These are phyloP conservation scores for Punctularia strigosozonata DNA, from an alignment of 768 basidiomycete species.

Conservation along the genomic window DNA sequence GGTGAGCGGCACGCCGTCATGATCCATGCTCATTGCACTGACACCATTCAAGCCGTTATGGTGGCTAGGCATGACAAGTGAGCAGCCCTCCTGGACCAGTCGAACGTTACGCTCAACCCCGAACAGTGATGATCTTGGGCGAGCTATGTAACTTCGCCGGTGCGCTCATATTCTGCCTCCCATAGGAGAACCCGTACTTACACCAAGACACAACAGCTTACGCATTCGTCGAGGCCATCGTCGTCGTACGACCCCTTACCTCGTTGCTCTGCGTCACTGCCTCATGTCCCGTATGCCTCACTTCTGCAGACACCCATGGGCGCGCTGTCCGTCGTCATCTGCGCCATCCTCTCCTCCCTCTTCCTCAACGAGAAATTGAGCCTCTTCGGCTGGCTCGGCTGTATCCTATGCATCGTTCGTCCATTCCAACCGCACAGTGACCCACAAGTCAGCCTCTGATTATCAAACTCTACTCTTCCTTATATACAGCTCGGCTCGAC, in stretches of 20 bases:
- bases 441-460: slow-evolving; percentile 3
- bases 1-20: slow-evolving; percentile 33
- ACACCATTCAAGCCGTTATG: slow-evolving; percentile 53
- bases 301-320: slow-evolving; percentile 75
- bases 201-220: slow-evolving; percentile 43
- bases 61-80: slow-evolving; percentile 91
- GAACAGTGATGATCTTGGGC: slow-evolving; percentile 81
- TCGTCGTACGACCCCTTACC: slow-evolving; percentile 51
- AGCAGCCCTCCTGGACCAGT: slow-evolving; percentile 10
- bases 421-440: background rate
- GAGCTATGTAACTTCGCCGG: slow-evolving; percentile 81
- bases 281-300: slow-evolving; percentile 2
- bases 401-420: slow-evolving; percentile 79
- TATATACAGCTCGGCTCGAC: slow-evolving; percentile 59
- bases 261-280: background rate
- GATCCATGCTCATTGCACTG: slow-evolving; percentile 1
- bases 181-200: slow-evolving; percentile 6
- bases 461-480: slow-evolving; percentile 3
- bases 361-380: slow-evolving; percentile 89
- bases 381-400: slow-evolving; percentile 97
- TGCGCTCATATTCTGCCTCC: slow-evolving; percentile 24
- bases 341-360: slow-evolving; percentile 83
- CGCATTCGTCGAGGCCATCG: slow-evolving; percentile 84
- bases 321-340: slow-evolving; percentile 91
- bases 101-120: background rate